phyloP scores from a whole-genome alignment of 371 early-diverging fungal species.

The Apophysomyces elegans region DNA sequence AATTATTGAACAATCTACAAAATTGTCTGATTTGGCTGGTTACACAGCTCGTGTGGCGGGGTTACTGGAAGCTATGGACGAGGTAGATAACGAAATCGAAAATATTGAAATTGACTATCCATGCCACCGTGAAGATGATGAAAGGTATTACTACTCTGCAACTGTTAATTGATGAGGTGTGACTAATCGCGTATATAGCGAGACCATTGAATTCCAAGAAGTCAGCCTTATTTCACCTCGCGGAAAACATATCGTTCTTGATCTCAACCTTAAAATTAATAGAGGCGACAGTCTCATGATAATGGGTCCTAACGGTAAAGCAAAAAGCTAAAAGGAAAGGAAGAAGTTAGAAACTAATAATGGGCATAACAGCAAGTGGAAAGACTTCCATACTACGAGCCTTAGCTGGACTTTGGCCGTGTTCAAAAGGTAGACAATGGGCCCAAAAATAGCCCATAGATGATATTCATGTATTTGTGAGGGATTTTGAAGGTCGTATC shows the following conservation, averaged over 20 bases:
- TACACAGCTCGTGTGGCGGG: slow-evolving; percentile 88
- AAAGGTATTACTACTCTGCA: slow-evolving; percentile 16
- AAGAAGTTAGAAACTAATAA: not conserved
- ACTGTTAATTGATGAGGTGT: not conserved
- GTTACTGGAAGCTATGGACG: slow-evolving; percentile 73
- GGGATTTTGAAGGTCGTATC: slow-evolving; percentile 16
- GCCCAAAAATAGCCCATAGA: too few species aligned
- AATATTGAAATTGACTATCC: slow-evolving; percentile 49
- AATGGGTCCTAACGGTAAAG: slow-evolving; percentile 71
- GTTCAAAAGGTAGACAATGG: slow-evolving; percentile 42
- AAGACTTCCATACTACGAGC: slow-evolving; percentile 76
- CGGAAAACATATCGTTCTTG: slow-evolving; percentile 42
- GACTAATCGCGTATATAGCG: slow-evolving; percentile 10
- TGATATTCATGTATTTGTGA: not conserved
- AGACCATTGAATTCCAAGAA: slow-evolving; percentile 41
- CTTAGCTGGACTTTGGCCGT: slow-evolving; percentile 76
- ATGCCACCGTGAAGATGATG: slow-evolving; percentile 25
- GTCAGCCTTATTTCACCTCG: slow-evolving; percentile 39
- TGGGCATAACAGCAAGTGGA: slow-evolving; percentile 45
- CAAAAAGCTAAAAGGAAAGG: not conserved
- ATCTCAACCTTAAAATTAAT: slow-evolving; percentile 52
- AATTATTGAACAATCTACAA: slow-evolving; percentile 71
- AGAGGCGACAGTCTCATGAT: slow-evolving; percentile 66
- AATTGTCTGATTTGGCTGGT: slow-evolving; percentile 80
- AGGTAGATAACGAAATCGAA: slow-evolving; percentile 47